Evolutionary conservation across 495 filamentous ascomycete genomes (phyloP), one percentile per base, ranked within the genome.

Genomic region (Hyaloscypha finlandica): DNA sequence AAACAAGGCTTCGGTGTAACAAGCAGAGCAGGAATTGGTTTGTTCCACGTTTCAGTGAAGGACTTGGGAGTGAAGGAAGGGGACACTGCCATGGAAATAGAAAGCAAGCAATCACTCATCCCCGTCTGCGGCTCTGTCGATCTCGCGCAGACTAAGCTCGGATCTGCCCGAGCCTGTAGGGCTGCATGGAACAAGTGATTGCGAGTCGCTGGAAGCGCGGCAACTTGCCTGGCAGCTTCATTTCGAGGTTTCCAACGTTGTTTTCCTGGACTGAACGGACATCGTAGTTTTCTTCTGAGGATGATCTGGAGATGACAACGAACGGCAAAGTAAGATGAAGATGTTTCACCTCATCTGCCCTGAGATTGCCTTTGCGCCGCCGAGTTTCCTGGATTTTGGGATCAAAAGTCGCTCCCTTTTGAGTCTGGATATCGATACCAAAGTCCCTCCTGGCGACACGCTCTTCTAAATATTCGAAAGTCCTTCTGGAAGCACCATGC

Each of bases 1-100:
- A 58, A 59, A 64, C 37, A 53, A 67, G 70, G 70, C 70, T 61
- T 60, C 56, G 42, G 66, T 72, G 66, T 63, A 42, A 72, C 70
- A 59, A 64, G 55, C 32, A 25, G 32, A 59, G 22, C 4, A 48
- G 39, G 39, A 22, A 65, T 42, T 67, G 51, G 64, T 66, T 67
- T 69, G 67, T 61, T 67, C 66, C 63, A 67, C 59, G 59, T 69
- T 62, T 64, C 35, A 37, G 29, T 55, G 29, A 61, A 16, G 33
- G 57, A 42, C 48, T 42, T 32, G 25, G 53, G 54, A 20, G 30
- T 16, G 29, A 64, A 32, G 19, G 39, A 64, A 63, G 12, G 30
- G 29, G 31, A 31, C 52, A n/a, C 60, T 65, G 61, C 65, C 31
- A 14, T 14, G 12, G 56, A 55, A 61, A 61, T 22, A 5, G 48